These are phyloP conservation scores for Fusarium sp. DNA, from an alignment of 2,329 filamentous ascomycete genomes.

Conservation along the genomic window DNA sequence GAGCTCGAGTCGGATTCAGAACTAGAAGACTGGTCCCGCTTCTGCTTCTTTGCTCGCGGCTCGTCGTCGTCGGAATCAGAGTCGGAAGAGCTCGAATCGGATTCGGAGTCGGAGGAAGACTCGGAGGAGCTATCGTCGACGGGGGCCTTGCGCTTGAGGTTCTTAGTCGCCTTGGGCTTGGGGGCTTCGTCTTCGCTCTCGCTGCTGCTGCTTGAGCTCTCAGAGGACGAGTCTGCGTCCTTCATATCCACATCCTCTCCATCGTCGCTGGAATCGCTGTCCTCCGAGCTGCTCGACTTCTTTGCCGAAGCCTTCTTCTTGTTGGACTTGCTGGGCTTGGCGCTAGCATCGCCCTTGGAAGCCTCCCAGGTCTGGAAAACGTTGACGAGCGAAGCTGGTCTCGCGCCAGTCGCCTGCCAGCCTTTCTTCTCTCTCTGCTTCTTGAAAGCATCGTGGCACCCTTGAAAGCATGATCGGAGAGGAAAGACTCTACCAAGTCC, in stretches of 20 bases:
- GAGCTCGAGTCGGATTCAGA: constrained; percentile 48
- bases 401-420: constrained; percentile 49
- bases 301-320: constrained; percentile 40
- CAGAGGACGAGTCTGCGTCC: constrained; percentile 54
- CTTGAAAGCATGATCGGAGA: constrained; percentile 74
- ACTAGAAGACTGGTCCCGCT: constrained; percentile 45
- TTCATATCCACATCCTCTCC: constrained; percentile 61
- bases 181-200: constrained; percentile 40
- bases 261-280: constrained; percentile 47
- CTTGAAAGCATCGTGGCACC: constrained; percentile 71
- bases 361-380: constrained; percentile 65
- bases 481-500: constrained; percentile 74
- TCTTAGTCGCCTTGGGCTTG: constrained; percentile 42
- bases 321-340: constrained; percentile 37
- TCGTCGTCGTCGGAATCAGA: constrained; percentile 56
- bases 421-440: constrained; percentile 70
- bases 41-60: constrained; percentile 65
- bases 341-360: constrained; percentile 29
- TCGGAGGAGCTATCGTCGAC: constrained; percentile 49
- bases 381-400: constrained; percentile 58
- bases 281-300: constrained; percentile 19
- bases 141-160: constrained; percentile 57
- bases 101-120: constrained; percentile 53
- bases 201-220: constrained; percentile 47
- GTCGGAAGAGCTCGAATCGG: constrained; percentile 41